Percentiles rank a stretch among this genome's conserved stretches.
Conservation (phyloP, 768 basidiomycete genomes). For the Sistotremastrum niveocremeum region DNA sequence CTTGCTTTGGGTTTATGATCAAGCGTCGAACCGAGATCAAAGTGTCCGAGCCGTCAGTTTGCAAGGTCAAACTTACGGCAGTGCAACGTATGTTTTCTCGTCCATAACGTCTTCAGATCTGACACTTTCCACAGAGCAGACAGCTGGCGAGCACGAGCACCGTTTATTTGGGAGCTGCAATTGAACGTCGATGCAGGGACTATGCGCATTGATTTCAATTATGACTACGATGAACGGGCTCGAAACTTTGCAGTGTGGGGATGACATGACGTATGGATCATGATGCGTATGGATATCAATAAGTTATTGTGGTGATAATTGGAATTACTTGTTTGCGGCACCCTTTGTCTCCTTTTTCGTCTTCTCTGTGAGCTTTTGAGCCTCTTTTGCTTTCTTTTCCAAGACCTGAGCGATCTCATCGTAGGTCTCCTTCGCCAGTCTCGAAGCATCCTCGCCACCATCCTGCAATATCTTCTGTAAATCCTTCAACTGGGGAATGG, state of each 20-base stretch:
- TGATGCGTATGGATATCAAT: too few relatives aligned
- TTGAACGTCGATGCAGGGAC: conserved; percentile 45
- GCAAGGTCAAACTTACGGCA: conserved; percentile 52
- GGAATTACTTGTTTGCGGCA: conserved; percentile 3
- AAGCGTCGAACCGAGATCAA: conserved; percentile 47
- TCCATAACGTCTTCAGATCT: neutral
- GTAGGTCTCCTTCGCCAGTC: conserved; percentile 19
- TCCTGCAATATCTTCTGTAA: conserved; percentile 13
- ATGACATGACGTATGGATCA: too few relatives aligned
- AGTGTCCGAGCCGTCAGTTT: conserved; percentile 56
- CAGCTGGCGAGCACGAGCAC: conserved; percentile 63
- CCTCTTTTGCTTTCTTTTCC: conserved; percentile 18
- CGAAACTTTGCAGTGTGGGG: conserved; percentile 38
- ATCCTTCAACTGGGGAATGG: conserved; percentile 13
- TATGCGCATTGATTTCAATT: conserved; percentile 62
- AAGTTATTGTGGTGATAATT: conserved; percentile 5
- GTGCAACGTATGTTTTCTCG: conserved; percentile 49
- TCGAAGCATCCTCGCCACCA: conserved; percentile 16
- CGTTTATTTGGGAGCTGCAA: conserved; percentile 62
- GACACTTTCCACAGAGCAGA: conserved; percentile 42
- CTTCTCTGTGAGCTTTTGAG: conserved; percentile 14
- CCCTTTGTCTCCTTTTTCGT: conserved; percentile 12
- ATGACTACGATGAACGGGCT: conserved; percentile 48
- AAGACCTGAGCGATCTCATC: conserved; percentile 16
- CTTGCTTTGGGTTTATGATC: conserved; percentile 65